Base-by-base conservation (phyloP, 768 basidiomycete genomes). In the Kwoniella bestiolae region DNA sequence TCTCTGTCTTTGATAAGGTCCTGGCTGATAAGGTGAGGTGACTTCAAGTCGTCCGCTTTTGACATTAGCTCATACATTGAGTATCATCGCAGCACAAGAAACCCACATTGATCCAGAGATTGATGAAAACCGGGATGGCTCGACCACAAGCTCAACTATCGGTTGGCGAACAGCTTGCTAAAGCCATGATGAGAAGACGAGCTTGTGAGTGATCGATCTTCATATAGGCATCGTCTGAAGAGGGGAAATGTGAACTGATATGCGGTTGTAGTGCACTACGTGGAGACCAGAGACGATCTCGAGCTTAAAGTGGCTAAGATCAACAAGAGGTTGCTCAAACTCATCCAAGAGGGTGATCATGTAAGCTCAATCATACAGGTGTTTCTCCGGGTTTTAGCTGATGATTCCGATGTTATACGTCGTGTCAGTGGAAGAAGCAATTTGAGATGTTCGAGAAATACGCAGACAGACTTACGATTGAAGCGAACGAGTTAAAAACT, bases 391-490 rank as follows among this genome's bases (percentile, higher is more conserved):
- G 26, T 25, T 4, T 3, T 14, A 3, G 0, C 14, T 26, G 16
- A 9, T 55, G 18, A n/a, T 63, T 41, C 12, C 12, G 55, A 44
- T 26, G 2, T 25, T 23, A 3, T 18, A 3, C 29, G 45, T 34
- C 0, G 1, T 2, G 56, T 26, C 51, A 79, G 51, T 95, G 93
- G 92, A 85, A 92, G 64, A 90, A 93, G 82, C 94, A 94, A 77
- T 95, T 95, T 72, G 90, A 94, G 56, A 90, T 90, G 14, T 95
- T 96, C 71, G 94, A 96, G 80, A 89, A 90, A 80, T 94, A 94
- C 77, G 93, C 94, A 7, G 93, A 94, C 83, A 90, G 90, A 75
- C 85, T 96, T 0, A 68, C 72, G 5, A 44, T 53, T 16, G 94
- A 96, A 81, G 92, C 93, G 38, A 87, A 86, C 32, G 91, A 95